These are phyloP conservation scores for Solanum ossicruentum DNA, from an alignment of 257 asterid species.

Conservation along the genomic window DNA sequence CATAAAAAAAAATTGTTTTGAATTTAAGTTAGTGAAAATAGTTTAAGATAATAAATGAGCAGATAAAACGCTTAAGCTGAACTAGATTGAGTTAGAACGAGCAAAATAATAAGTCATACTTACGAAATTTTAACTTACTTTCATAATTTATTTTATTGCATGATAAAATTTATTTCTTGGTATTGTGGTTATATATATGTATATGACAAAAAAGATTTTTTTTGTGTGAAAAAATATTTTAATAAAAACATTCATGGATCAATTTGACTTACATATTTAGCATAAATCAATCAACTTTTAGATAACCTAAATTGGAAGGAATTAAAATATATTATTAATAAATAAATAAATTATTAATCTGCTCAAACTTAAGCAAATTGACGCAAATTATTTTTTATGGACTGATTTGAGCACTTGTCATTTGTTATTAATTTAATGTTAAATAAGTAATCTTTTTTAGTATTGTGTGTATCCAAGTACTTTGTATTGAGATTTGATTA, in stretches of 20 bases:
- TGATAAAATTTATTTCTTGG: not conserved
- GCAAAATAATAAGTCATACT: not conserved
- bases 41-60: not conserved
- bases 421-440: too few species aligned
- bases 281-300: not conserved
- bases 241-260: not conserved
- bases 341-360: not conserved
- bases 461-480: too few species aligned
- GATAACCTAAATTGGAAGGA: fast-evolving
- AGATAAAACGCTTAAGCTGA: fast-evolving
- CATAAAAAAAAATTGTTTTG: not conserved
- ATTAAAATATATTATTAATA: not conserved
- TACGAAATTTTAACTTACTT: not conserved
- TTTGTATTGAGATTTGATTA: too few species aligned
- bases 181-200: not conserved
- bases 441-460: too few species aligned
- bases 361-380: not conserved
- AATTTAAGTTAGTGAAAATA: not conserved
- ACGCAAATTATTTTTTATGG: not conserved
- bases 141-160: not conserved
- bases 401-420: not conserved
- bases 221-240: not conserved
- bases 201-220: too few species aligned
- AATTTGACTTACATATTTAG: not conserved
- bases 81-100: not conserved